Evolutionary conservation across 2,329 filamentous ascomycete genomes (phyloP), one percentile per base, ranked within the genome.

Genomic region (Exophiala oligosperma): DNA sequence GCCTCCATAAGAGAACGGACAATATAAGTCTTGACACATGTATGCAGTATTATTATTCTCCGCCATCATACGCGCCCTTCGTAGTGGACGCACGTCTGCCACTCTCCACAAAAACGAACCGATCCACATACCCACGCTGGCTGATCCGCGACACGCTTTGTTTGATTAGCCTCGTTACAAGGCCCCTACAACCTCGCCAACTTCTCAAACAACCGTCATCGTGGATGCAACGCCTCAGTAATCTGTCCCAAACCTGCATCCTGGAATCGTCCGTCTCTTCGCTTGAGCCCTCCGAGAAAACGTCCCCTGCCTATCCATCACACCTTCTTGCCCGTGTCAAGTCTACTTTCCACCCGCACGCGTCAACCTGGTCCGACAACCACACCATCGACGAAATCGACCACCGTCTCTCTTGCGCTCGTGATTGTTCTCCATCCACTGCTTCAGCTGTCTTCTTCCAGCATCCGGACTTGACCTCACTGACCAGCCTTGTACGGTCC

Each of bases 91-190:
- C 48, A 29, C 32, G 9, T 41, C 46, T 56, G 35, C 53, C 44
- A 23, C 37, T 56, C 46, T 50, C 53, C 53, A 56, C 53, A 41
- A 51, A 51, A 51, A 35, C 12, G 26, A 54, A 21, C 44, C 51
- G 17, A 38, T 43, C 26, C 14, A 17, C 26, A 37, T 35, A 54
- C 21, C 43, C 52, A 54, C 43, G 29, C 24, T 14, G 9, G 24
- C 32, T 40, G 1, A 38, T 37, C 57, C 57, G 48, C 51, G 55
- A 61, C 59, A 61, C 59, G 52, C 52, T 44, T 41, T 55, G 59
- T 61, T 57, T 61, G 59, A 61, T 61, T 61, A 61, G 55, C 59
- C 56, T 57, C 29, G 52, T 43, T 29, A 28, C 46, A 28, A 48
- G n/a, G 24, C 9, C 24, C 28, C 52, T 54, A 48, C 54, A 54